phyloP scores from a whole-genome alignment of 2,329 filamentous ascomycete species.

The Mycogone perniciosa region DNA sequence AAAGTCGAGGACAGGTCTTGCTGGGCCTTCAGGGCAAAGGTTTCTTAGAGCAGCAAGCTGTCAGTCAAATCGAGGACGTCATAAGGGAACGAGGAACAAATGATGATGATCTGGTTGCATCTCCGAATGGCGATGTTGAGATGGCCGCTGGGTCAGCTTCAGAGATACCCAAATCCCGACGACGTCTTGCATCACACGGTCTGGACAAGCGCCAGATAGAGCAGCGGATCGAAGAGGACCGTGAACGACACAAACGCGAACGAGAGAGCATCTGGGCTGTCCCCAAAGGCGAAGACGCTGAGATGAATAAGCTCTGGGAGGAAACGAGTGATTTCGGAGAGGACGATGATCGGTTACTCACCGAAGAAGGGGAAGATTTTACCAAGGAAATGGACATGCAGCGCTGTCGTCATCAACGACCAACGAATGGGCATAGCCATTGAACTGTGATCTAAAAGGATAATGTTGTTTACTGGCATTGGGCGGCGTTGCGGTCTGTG shows the following conservation, averaged over 20 bases:
- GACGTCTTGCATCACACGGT: constrained; percentile 29
- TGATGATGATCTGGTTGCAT: constrained; percentile 49
- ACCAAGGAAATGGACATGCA: constrained; percentile 35
- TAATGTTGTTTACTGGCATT: constrained; percentile 13
- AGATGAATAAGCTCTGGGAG: constrained; percentile 78
- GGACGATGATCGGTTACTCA: constrained; percentile 72
- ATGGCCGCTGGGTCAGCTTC: constrained; percentile 37
- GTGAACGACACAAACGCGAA: constrained; percentile 86
- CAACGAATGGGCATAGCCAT: constrained; percentile 25
- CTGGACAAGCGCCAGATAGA: constrained; percentile 86
- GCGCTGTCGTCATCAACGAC: constrained; percentile 33
- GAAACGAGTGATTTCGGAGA: constrained; percentile 81
- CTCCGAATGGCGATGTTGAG: constrained; percentile 40
- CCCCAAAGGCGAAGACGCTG: constrained; percentile 52
- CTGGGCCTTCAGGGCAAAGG: constrained; percentile 62
- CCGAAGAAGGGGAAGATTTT: constrained; percentile 61
- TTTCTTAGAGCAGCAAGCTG: constrained; percentile 67
- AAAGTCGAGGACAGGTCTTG: constrained; percentile 47
- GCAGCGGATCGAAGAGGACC: constrained; percentile 93
- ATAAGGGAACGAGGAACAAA: constrained; percentile 71
- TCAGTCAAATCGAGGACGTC: constrained; percentile 74
- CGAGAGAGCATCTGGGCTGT: constrained; percentile 93
- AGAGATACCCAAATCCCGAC: constrained; percentile 33
- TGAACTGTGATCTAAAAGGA: constrained; percentile 11
- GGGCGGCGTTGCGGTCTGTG: constrained; percentile 23